Conservation (phyloP, 164 flowering plant species). For the Akebia trifoliata region DNA sequence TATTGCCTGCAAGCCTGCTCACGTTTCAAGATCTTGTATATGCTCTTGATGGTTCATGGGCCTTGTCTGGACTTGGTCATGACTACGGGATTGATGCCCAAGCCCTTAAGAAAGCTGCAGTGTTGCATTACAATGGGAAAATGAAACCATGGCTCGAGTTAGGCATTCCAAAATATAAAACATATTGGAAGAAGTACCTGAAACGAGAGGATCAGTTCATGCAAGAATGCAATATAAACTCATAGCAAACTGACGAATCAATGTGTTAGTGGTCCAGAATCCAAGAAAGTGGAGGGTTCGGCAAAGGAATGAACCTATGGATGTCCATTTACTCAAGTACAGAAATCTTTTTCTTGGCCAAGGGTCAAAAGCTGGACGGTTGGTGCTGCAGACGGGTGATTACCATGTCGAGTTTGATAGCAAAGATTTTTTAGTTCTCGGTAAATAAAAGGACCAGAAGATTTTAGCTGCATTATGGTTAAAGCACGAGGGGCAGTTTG, state of each 20-base stretch:
- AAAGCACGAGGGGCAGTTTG: too few relatives aligned
- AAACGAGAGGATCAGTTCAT: constrained; percentile 56
- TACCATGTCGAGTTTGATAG: constrained; percentile 10
- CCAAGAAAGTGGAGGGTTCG: constrained; percentile 6
- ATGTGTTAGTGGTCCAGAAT: constrained; percentile 7
- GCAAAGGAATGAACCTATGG: constrained; percentile 7
- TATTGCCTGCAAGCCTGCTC: constrained; percentile 57
- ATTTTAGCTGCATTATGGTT: too few relatives aligned
- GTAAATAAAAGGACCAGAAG: too few relatives aligned
- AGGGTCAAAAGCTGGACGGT: constrained; percentile 13
- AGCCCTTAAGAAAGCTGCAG: constrained; percentile 48
- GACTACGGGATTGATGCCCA: constrained; percentile 42
- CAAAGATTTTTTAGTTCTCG: constrained; percentile 17
- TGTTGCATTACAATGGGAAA: constrained; percentile 87
- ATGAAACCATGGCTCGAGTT: constrained; percentile 99
- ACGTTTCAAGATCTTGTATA: constrained; percentile 57
- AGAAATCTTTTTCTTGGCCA: too few relatives aligned
- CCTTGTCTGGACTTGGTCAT: constrained; percentile 74
- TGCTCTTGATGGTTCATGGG: constrained; percentile 59
- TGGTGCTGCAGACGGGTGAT: constrained; percentile 4
- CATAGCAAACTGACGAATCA: constrained; percentile 19
- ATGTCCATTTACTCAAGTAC: constrained; percentile 15
- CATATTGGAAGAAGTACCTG: constrained; percentile 61
- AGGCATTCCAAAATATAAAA: constrained; percentile 66
- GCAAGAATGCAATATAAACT: constrained; percentile 71